Evolutionary conservation across 768 basidiomycete genomes (phyloP), one percentile per base, ranked within the genome.

Genomic region (Termitomyces sp.): DNA sequence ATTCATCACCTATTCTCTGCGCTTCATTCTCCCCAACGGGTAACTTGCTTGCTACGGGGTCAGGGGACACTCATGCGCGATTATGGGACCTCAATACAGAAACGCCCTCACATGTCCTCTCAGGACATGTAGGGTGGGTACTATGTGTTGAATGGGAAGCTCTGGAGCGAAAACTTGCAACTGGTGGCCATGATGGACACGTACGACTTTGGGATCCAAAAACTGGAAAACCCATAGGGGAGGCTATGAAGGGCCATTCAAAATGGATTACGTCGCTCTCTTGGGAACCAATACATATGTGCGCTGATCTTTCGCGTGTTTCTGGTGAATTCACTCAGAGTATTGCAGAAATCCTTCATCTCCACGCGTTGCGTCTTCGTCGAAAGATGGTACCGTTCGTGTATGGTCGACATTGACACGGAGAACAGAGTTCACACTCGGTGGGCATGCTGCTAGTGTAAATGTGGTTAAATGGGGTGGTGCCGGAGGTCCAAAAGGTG

Each of bases 391-490:
- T 13, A 96, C 94, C 0, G 94, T 98, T 24, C 87, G 93, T n/a
- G 82, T 99, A 18, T 99, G 97, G 97, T 88, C 87, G 16, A 81
- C 88, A 0, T 70, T 79, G 1, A 87, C 84, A 0, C 80, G 94
- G 16, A 75, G 80, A 57, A 72, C 86, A 14, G 90, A 94, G 54
- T 97, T 90, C 65, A 83, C 91, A 0, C 82, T 99, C 0, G 93
- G 95, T 1, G 94, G 96, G 4, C 96, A 99, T 68, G 88, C 91
- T 0, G 94, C 93, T 2, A 90, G 88, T 59, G 94, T 98, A 14
- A 98, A 98, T 64, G 88, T 94, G 30, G 92, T 98, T 14, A 85
- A 91, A 64, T 98, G 97, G 96, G 95, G 93, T 47, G 97, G 96
- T 6, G 89, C 89, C 12, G 90, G 88, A 0, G 72, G 74, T 16